Evolutionary conservation across 306 rosid genomes (phyloP).

Genomic region (Pyrus pyrifolia): DNA sequence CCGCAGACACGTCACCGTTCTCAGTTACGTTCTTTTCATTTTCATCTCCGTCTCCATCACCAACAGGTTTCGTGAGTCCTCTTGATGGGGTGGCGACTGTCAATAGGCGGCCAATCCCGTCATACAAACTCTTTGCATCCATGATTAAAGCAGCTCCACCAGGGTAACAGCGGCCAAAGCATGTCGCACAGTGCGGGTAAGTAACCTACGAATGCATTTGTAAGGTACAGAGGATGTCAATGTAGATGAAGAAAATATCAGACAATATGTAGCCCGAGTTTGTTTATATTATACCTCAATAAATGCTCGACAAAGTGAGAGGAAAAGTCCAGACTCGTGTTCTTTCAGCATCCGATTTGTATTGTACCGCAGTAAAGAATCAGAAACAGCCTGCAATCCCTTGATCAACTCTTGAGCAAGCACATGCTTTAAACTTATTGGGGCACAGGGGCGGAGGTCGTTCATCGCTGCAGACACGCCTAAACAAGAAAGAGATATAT

Average conservation of each 20-base stretch:
- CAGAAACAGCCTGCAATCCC: conserved; percentile 75
- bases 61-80: conserved; percentile 55
- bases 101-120: conserved; percentile 66
- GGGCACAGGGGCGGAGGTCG: conserved; percentile 95
- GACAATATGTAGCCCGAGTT: not conserved
- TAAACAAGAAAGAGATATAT: conserved; percentile 31
- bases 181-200: conserved; percentile 80
- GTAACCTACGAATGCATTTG: conserved; percentile 47
- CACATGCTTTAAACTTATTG: conserved; percentile 71
- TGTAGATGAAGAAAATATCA: not conserved
- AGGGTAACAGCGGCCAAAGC: conserved; percentile 93
- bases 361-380: conserved; percentile 74
- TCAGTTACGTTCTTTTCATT: conserved; percentile 35
- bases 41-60: conserved; percentile 41
- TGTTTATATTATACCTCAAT: conserved; percentile 51
- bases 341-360: conserved; percentile 74
- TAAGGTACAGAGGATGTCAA: conserved; percentile 6
- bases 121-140: conserved; percentile 64
- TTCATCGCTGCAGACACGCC: conserved; percentile 97
- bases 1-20: conserved; percentile 48
- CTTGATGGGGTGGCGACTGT: conserved; percentile 60
- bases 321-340: conserved; percentile 87
- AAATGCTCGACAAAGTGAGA: conserved; percentile 88
- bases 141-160: conserved; percentile 63
- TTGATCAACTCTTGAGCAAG: conserved; percentile 79